A percentile compares a stretch with the other conserved stretches of the same genome.
Conservation (phyloP, 2,329 filamentous ascomycete genomes). For the Daldinia sp. region DNA sequence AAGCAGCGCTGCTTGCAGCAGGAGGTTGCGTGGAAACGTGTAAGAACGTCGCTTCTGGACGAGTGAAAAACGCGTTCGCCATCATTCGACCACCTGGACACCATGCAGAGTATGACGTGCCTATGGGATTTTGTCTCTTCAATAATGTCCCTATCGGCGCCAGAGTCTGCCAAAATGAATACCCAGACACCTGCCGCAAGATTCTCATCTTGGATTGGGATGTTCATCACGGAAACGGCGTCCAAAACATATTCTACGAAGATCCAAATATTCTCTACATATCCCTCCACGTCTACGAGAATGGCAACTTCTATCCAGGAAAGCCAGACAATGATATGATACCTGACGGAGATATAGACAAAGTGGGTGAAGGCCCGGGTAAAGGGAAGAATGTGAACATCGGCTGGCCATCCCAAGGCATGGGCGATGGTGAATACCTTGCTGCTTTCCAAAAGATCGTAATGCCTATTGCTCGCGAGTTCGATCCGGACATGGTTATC, state of each 20-base stretch:
- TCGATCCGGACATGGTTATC: slow-evolving; percentile 93
- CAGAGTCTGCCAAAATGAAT: slow-evolving; percentile 85
- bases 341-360: slow-evolving; percentile 71
- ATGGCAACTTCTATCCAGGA: slow-evolving; percentile 87
- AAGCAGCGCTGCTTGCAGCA: slow-evolving; percentile 84
- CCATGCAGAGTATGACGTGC: slow-evolving; percentile 86
- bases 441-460: slow-evolving; percentile 95
- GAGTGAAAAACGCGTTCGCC: slow-evolving; percentile 94
- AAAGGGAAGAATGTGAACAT: slow-evolving; percentile 75
- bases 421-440: slow-evolving; percentile 97
- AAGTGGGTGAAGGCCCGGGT: slow-evolving; percentile 67
- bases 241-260: slow-evolving; percentile 95
- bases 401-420: slow-evolving; percentile 76
- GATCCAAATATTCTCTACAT: slow-evolving; percentile 97
- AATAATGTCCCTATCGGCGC: slow-evolving; percentile 97
- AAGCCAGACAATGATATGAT: slow-evolving; percentile 67
- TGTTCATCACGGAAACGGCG: slow-evolving; percentile 86
- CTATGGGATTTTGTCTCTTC: slow-evolving; percentile 97
- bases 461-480: slow-evolving; percentile 95
- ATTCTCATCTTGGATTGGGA: slow-evolving; percentile 95
- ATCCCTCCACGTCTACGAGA: slow-evolving; percentile 88
- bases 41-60: slow-evolving; percentile 84
- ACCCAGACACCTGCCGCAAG: slow-evolving; percentile 84
- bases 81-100: slow-evolving; percentile 96
- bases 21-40: slow-evolving; percentile 97